Base-by-base conservation (phyloP, 2,329 filamentous ascomycete genomes). In the Fusarium vanettenii region DNA sequence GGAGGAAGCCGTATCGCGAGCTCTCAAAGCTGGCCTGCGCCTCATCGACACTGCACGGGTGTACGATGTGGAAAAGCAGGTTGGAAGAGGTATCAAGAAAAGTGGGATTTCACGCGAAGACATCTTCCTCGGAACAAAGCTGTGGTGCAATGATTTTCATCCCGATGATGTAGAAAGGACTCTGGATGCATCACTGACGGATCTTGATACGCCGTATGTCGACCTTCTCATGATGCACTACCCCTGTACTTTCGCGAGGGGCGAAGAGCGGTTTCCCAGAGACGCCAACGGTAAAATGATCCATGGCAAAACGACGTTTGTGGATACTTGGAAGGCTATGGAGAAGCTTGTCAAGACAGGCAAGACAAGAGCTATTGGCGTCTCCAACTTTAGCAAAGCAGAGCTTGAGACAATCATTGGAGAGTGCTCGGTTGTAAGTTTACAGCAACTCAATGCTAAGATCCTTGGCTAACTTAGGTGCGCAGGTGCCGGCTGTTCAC, bases 371-470 rank as follows among this genome's bases (percentile, higher is more conserved):
- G 69, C 69, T 3, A 84, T 85, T 56, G 90, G 90, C 50, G 87
- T 90, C 18, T 88, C 86, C 66, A 90, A 90, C 82, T 90, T 89
- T 82, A 86, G 84, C 68, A 86, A 87, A 52, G 77, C 79, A 9
- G 84, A 87, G 61, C 80, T 89, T 6, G 45, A 50, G 45, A 29
- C 14, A 14, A n/a, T 50, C 6, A 50, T 50, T n/a, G 16, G 16
- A 16, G 45, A 29, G 45, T 50, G 22, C 13, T 50, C 45, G 9
- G 22, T 27, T 14, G 45, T 27, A 27, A 4, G 45, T 50, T 27
- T 10, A n/a, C 16, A 27, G 13, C 25, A 10, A 10, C 16, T 18
- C 3, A 9, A 9, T 29, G 3, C 14, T 18, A 2, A 29, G 20
- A 48, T 25, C 10, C 6, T 18, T 50, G 45, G 22, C 45, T 50